phyloP scores from a whole-genome alignment of 1,284 basidiomycete species.

The Fomitiporia mediterranea region DNA sequence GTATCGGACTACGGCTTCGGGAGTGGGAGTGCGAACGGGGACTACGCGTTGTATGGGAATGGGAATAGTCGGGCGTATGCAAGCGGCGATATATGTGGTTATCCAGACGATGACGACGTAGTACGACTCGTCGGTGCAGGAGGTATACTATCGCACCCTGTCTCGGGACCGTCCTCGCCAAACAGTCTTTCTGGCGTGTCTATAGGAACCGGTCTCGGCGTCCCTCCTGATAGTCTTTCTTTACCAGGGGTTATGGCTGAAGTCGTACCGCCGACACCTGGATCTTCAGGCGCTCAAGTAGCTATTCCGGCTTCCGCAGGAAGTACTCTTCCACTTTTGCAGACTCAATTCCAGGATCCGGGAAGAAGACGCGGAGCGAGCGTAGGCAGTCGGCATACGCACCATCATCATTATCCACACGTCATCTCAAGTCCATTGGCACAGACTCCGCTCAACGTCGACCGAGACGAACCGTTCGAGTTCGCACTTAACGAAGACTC shows the following conservation, averaged over 20 bases:
- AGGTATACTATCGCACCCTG: constrained; percentile 16
- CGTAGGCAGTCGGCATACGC: background rate
- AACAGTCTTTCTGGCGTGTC: constrained; percentile 17
- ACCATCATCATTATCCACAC: background rate
- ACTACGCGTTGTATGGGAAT: constrained; percentile 5
- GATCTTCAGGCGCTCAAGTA: background rate
- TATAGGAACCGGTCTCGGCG: background rate
- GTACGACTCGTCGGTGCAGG: constrained; percentile 17
- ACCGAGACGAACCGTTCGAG: background rate
- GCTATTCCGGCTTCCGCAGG: background rate
- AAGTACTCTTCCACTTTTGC: background rate
- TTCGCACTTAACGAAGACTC: background rate
- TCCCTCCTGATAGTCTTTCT: constrained; percentile 9
- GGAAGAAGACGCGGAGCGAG: constrained; percentile 1
- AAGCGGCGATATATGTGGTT: background rate
- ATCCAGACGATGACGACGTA: constrained; percentile 10
- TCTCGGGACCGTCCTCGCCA: constrained; percentile 14
- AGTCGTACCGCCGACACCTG: background rate
- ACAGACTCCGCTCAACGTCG: constrained; percentile 15
- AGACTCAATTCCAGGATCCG: background rate
- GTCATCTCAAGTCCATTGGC: constrained; percentile 18
- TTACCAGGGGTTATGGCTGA: background rate
- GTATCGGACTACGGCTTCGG: constrained; percentile 4
- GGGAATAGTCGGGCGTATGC: background rate
- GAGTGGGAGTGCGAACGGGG: constrained; percentile 6